phyloP scores from a whole-genome alignment of 306 rosid genomes.

The Dalbergia cochinchinensis region DNA sequence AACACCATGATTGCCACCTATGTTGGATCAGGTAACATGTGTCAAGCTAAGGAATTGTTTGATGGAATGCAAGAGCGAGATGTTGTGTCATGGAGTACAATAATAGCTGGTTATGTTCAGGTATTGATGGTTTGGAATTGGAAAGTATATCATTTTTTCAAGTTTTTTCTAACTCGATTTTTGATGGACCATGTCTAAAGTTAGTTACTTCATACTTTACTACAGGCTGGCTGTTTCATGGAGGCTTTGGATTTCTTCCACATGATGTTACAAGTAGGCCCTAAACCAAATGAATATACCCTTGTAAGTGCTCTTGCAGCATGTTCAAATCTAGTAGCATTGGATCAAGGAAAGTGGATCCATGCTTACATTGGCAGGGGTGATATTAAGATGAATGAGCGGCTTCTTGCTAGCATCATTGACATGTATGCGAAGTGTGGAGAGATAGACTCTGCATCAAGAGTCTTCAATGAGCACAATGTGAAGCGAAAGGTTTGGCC shows the following conservation, averaged over 20 bases:
- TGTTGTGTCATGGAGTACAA: constrained; percentile 74
- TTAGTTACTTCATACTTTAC: constrained; percentile 24
- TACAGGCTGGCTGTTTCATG: constrained; percentile 58
- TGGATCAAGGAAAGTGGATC: constrained; percentile 81
- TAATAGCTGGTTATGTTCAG: constrained; percentile 81
- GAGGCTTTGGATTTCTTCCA: constrained; percentile 74
- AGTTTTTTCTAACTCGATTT: constrained; percentile 6
- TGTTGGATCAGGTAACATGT: constrained; percentile 55
- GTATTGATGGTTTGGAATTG: constrained; percentile 48
- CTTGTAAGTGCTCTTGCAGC: constrained; percentile 70
- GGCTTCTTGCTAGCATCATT: constrained; percentile 62
- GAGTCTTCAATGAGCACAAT: constrained; percentile 50
- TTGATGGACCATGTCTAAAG: constrained; percentile 18
- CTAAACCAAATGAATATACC: constrained; percentile 72
- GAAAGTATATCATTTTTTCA: constrained; percentile 25
- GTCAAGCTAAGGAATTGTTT: constrained; percentile 58
- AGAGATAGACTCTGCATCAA: constrained; percentile 64
- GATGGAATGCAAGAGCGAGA: constrained; percentile 63
- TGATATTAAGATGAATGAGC: constrained; percentile 62
- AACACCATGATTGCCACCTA: constrained; percentile 68
- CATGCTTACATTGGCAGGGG: constrained; percentile 67
- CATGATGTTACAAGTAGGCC: constrained; percentile 62
- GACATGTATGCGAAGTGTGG: constrained; percentile 82
- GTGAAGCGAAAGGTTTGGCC: constrained; percentile 65
- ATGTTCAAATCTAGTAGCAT: constrained; percentile 74